These are phyloP conservation scores for Dalbergia oliveri DNA, from an alignment of 306 rosid species.

Conservation along the genomic window DNA sequence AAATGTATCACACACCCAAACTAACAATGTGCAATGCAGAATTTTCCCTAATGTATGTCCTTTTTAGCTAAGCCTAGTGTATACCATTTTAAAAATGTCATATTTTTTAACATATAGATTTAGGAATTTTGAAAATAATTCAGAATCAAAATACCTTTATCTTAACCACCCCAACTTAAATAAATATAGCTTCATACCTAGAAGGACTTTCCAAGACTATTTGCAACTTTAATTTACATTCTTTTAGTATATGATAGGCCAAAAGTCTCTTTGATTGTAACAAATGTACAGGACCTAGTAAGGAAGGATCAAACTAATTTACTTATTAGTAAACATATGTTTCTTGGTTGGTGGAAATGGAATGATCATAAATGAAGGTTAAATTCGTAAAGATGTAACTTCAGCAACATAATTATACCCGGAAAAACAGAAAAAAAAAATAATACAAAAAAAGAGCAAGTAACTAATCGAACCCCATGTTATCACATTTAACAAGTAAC, in stretches of 20 bases:
- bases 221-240: neutral
- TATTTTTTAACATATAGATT: neutral
- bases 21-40: too few species aligned
- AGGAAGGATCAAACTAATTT: neutral
- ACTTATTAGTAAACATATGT: neutral
- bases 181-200: neutral
- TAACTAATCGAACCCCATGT: neutral
- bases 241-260: neutral
- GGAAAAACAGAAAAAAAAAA: neutral
- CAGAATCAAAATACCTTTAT: neutral
- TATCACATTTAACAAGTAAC: too few species aligned
- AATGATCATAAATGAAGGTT: neutral
- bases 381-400: neutral
- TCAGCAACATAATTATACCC: neutral
- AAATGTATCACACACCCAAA: too few species aligned
- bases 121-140: neutral
- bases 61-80: too few species aligned
- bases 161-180: neutral
- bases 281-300: neutral
- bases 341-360: neutral
- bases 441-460: neutral
- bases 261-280: neutral
- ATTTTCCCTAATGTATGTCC: too few species aligned
- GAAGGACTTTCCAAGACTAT: neutral
- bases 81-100: conserved; percentile 1